Evolutionary conservation across 83 land plant species (phyloP).

Genomic region (Thuja plicata): DNA sequence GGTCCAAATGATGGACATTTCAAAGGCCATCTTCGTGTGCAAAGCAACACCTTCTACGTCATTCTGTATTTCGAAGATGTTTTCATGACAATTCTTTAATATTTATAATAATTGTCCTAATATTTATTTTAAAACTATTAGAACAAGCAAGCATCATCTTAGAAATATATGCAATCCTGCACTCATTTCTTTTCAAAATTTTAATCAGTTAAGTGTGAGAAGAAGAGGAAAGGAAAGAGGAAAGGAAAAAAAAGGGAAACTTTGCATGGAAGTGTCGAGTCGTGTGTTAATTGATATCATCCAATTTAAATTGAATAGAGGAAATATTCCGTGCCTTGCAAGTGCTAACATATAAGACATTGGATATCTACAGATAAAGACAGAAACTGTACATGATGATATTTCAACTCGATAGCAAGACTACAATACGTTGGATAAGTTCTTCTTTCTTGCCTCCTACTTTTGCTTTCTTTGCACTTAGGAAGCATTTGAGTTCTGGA

Average conservation of each 20-base stretch:
- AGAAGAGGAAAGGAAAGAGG: background rate
- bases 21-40: background rate
- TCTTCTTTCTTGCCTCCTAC: slow-evolving; percentile 49
- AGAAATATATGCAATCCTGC: background rate
- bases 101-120: background rate
- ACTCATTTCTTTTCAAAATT: background rate
- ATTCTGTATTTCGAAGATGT: background rate
- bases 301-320: background rate
- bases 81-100: background rate
- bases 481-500: slow-evolving; percentile 41
- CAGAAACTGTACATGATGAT: background rate
- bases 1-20: background rate
- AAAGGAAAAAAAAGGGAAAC: background rate
- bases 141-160: background rate
- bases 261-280: background rate
- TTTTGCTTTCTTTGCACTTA: slow-evolving; percentile 33
- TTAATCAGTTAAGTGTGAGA: background rate
- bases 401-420: slow-evolving; percentile 18
- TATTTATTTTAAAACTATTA: background rate
- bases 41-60: background rate
- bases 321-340: background rate
- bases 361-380: background rate
- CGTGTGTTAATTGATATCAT: background rate
- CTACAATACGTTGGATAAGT: slow-evolving; percentile 28
- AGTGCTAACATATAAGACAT: background rate